Evolutionary conservation across 768 basidiomycete genomes (phyloP).

Genomic region (Russula ochroleuca): DNA sequence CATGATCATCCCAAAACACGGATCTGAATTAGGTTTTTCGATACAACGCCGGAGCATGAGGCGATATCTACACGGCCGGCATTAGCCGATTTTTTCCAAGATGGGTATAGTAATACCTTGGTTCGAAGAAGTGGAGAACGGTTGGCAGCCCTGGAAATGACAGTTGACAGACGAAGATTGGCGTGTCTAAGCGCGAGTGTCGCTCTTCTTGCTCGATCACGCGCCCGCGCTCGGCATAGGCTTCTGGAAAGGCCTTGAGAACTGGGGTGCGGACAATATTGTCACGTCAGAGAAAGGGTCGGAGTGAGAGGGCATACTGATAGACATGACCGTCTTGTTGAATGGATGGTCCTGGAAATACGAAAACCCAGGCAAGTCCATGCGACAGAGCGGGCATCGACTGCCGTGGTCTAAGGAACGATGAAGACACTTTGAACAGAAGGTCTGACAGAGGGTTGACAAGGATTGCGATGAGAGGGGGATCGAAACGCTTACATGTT

Average conservation of each 20-base stretch:
- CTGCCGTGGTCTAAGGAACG: slow-evolving; percentile 83
- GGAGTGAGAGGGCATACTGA: slow-evolving; percentile 44
- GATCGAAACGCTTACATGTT: slow-evolving; percentile 60
- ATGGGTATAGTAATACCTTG: slow-evolving; percentile 43
- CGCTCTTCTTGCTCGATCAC: slow-evolving; percentile 73
- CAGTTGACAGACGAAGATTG: slow-evolving; percentile 87
- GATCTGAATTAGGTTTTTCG: slow-evolving; percentile 56
- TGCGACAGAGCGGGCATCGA: slow-evolving; percentile 83
- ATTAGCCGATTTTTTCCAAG: background rate
- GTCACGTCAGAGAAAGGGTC: slow-evolving; percentile 7
- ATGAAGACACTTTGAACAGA: slow-evolving; percentile 84
- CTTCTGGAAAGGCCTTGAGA: slow-evolving; percentile 60
- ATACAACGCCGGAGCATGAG: slow-evolving; percentile 97
- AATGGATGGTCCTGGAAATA: slow-evolving; percentile 78
- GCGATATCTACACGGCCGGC: slow-evolving; percentile 55
- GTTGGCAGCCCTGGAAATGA: slow-evolving; percentile 91
- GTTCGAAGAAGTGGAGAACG: slow-evolving; percentile 89
- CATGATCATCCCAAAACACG: slow-evolving; percentile 93
- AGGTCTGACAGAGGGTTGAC: slow-evolving; percentile 55
- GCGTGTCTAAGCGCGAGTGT: slow-evolving; percentile 75
- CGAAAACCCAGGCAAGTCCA: slow-evolving; percentile 64
- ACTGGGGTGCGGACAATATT: slow-evolving; percentile 39
- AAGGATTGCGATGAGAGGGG: slow-evolving; percentile 12
- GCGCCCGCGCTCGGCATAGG: slow-evolving; percentile 59
- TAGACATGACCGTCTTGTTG: slow-evolving; percentile 66